These are phyloP conservation scores for Leishmania tarentolae DNA, from an alignment of 208 protist species.

Conservation along the genomic window DNA sequence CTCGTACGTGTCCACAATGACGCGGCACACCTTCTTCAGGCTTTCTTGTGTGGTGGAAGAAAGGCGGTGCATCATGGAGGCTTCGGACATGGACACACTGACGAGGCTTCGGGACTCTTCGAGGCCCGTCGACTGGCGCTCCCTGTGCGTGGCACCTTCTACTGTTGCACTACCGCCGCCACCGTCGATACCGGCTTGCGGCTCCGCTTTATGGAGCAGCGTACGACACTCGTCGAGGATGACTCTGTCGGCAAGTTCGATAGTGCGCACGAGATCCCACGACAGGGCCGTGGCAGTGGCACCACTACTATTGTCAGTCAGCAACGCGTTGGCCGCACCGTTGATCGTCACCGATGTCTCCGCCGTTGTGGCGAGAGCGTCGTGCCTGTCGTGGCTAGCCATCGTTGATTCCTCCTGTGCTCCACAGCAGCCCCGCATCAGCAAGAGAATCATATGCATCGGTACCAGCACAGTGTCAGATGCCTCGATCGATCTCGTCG, in stretches of 20 bases:
- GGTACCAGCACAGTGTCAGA: conserved; percentile 40
- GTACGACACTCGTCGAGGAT: conserved; percentile 29
- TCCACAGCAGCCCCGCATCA: conserved; percentile 55
- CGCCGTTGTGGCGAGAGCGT: neutral
- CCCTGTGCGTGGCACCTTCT: neutral
- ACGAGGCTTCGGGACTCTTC: neutral
- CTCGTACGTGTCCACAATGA: conserved; percentile 67
- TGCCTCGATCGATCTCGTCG: neutral
- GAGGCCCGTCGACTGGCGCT: neutral
- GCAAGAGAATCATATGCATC: conserved; percentile 56
- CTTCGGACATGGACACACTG: neutral
- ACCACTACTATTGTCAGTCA: neutral
- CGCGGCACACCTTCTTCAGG: conserved; percentile 40
- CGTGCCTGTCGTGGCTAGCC: neutral
- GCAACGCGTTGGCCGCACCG: neutral
- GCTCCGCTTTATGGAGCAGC: conserved; percentile 7
- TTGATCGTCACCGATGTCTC: too few relatives aligned
- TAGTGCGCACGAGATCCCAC: conserved; percentile 44
- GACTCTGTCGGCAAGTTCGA: conserved; percentile 40
- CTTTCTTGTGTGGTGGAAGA: conserved; percentile 8
- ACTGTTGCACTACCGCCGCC: neutral
- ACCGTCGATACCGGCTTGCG: neutral
- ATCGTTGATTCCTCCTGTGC: conserved; percentile 8
- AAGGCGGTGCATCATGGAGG: conserved; percentile 28
- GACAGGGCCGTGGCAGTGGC: conserved; percentile 20